phyloP scores from a whole-genome alignment of 768 basidiomycete genomes.

The Tylopilus vinaceipallidus region DNA sequence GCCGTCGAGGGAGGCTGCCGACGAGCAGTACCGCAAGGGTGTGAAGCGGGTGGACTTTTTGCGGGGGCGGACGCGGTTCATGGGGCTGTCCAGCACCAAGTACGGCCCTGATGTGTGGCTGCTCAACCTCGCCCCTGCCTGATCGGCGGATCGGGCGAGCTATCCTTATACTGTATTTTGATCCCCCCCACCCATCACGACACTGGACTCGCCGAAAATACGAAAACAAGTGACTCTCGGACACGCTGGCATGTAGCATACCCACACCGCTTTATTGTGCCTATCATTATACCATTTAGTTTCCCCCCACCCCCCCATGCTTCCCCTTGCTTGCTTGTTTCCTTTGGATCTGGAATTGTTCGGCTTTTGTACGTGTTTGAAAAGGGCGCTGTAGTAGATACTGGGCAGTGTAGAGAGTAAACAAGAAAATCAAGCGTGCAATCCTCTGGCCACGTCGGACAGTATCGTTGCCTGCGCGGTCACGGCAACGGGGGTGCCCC shows the following conservation, averaged over 20 bases:
- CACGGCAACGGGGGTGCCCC: background rate
- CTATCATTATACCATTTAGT: constrained; percentile 26
- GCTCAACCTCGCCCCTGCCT: constrained; percentile 24
- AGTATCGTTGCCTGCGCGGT: background rate
- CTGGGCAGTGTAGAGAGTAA: constrained; percentile 16
- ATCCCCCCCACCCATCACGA: background rate
- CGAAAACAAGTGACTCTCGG: constrained; percentile 13
- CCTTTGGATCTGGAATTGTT: background rate
- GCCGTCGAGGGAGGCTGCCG: constrained; percentile 28
- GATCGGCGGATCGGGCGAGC: constrained; percentile 3
- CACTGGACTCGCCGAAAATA: constrained; percentile 19
- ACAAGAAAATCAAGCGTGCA: constrained; percentile 8
- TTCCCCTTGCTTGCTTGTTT: background rate
- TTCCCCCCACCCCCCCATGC: background rate
- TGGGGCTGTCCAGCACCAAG: constrained; percentile 42
- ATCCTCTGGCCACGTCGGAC: too few relatives aligned
- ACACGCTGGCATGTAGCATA: constrained; percentile 24
- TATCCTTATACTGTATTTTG: constrained; percentile 32
- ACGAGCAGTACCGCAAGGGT: constrained; percentile 44
- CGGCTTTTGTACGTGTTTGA: background rate
- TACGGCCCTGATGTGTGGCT: constrained; percentile 38
- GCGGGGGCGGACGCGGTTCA: constrained; percentile 40
- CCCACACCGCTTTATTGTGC: constrained; percentile 10
- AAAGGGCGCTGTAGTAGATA: constrained; percentile 17
- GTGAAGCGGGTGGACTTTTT: constrained; percentile 58